Evolutionary conservation across 2,329 filamentous ascomycete species (phyloP).

Genomic region (Penicillium sp.): DNA sequence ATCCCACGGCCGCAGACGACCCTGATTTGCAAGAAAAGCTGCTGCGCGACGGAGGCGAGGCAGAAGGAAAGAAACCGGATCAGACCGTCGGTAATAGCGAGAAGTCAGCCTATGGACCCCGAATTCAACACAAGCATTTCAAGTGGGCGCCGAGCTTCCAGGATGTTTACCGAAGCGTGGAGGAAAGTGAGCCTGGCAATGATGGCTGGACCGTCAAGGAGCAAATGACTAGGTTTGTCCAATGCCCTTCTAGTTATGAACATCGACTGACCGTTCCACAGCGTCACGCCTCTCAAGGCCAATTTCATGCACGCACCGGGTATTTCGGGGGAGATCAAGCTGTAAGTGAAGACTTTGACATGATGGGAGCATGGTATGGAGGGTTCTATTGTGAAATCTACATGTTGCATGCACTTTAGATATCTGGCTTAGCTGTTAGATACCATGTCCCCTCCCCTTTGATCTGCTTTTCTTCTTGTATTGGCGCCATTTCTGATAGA

Average conservation of each 20-base stretch:
- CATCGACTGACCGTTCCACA: conserved; percentile 36
- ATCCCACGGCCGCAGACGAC: conserved; percentile 58
- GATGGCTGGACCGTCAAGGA: conserved; percentile 93
- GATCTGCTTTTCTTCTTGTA: conserved; percentile 11
- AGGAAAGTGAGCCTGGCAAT: conserved; percentile 72
- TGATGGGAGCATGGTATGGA: conserved; percentile 15
- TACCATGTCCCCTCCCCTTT: conserved; percentile 19
- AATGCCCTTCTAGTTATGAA: background rate
- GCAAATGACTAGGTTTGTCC: conserved; percentile 71
- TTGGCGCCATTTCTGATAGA: conserved; percentile 33
- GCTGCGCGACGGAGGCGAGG: conserved; percentile 65
- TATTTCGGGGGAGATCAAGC: conserved; percentile 69
- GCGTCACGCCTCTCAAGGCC: conserved; percentile 84
- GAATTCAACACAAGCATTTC: conserved; percentile 80
- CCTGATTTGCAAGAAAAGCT: conserved; percentile 67
- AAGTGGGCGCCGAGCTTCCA: conserved; percentile 88
- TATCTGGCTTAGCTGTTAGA: conserved; percentile 29
- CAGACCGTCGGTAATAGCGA: conserved; percentile 25
- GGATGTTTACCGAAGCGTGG: conserved; percentile 85
- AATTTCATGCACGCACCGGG: conserved; percentile 81
- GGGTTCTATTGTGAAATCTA: conserved; percentile 25
- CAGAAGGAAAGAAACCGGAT: conserved; percentile 30
- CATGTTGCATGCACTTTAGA: conserved; percentile 25
- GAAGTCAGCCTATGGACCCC: conserved; percentile 28
- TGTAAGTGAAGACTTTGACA: conserved; percentile 63